Base-by-base conservation (phyloP, 768 basidiomycete species). In the Lactarius psammicola region DNA sequence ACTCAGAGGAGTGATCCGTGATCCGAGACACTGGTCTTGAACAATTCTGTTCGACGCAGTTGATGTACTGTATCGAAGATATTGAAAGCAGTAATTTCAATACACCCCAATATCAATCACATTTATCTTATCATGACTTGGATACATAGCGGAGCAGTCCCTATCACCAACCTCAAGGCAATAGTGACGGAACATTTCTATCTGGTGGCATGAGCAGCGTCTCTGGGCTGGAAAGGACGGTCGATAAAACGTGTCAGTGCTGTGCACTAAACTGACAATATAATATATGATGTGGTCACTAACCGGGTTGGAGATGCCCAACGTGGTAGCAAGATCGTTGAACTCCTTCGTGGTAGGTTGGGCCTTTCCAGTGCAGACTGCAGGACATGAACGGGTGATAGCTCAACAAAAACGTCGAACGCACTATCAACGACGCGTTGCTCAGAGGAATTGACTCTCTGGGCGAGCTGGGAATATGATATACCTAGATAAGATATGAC, bases 401-500 rank as follows among this genome's bases (percentile, higher is more conserved):
- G 31, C 15, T 26, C 7, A 44, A 40, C 58, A 55, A 20, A 33
- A 34, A 53, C 13, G n/a, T 30, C 3, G 28, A 31, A 64, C 61
- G 65, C 70, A 90, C 89, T 81, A 54, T 81, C 80, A 53, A 76
- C 75, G 57, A 90, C 81, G 62, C 81, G 85, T 38, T 81, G 75
- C 71, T 82, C 78, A 49, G 71, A 56, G 55, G 74, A 60, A 59
- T 80, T 80, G 44, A 84, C 75, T 71, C 77, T 74, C 15, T 4
- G 3, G 9, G 87, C 87, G 71, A 90, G 81, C 34, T 78, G 68
- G 26, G 69, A 71, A 69, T 86, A 85, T 33, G 81, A 78, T 31
- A 81, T 55, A 4, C 83, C 87, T 88, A 53, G 26, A 46, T 31
- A 63, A 40, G 56, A 40, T 55, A 53, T 23, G 28, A 38, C 10